phyloP scores from a whole-genome alignment of 306 rosid species.

The Trifolium fragiferum region DNA sequence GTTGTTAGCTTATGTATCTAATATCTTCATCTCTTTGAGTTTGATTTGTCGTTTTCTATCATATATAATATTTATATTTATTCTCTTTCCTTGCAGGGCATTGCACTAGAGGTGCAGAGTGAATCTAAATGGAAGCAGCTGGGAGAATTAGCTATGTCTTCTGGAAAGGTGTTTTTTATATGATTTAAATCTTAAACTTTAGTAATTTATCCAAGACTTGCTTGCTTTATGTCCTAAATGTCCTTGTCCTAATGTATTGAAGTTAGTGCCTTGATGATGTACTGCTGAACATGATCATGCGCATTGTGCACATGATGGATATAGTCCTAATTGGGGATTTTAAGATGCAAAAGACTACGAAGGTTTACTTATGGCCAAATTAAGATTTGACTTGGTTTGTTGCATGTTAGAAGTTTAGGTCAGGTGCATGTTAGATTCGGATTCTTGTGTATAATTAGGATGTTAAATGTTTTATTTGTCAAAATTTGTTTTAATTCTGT shows the following conservation, averaged over 20 bases:
- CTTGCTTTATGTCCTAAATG: conserved; percentile 26
- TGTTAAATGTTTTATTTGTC: conserved; percentile 24
- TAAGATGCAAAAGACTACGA: conserved; percentile 23
- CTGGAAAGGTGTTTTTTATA: conserved; percentile 69
- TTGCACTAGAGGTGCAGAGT: conserved; percentile 80
- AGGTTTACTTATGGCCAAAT: conserved; percentile 34
- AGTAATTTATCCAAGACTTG: conserved; percentile 14
- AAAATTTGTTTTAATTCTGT: conserved; percentile 20
- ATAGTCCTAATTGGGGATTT: conserved; percentile 29
- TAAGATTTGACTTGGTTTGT: conserved; percentile 22
- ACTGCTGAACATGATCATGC: conserved; percentile 38
- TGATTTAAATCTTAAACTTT: conserved; percentile 32
- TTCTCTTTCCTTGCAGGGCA: conserved; percentile 57
- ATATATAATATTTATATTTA: conserved; percentile 8
- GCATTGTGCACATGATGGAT: conserved; percentile 19
- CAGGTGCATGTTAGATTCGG: conserved; percentile 15
- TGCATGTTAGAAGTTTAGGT: conserved; percentile 31
- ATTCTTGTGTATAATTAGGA: conserved; percentile 34
- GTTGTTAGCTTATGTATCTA: conserved; percentile 26
- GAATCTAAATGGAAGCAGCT: conserved; percentile 99
- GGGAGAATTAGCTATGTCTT: conserved; percentile 97
- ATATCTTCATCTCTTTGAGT: conserved; percentile 25
- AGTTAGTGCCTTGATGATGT: conserved; percentile 30
- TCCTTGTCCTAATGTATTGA: conserved; percentile 30
- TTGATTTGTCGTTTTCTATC: conserved; percentile 36